phyloP scores from a whole-genome alignment of 768 basidiomycete genomes.

The Trametes maxima region DNA sequence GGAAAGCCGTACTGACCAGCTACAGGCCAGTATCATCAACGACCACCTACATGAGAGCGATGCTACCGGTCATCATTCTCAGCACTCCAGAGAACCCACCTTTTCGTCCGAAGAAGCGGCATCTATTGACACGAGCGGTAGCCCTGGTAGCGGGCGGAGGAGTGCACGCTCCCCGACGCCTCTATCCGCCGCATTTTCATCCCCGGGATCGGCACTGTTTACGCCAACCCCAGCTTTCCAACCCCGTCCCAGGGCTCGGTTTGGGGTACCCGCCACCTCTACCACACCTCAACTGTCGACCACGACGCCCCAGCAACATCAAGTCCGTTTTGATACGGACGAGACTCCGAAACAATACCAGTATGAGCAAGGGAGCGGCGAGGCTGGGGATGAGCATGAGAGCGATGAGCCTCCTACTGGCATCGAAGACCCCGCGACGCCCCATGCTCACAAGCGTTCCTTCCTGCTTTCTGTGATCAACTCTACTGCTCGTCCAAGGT shows the following conservation, averaged over 20 bases:
- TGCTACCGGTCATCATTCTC: constrained; percentile 7
- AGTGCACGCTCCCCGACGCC: constrained; percentile 38
- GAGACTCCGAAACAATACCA: constrained; percentile 8
- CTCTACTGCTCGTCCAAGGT: constrained; percentile 74
- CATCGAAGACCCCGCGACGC: constrained; percentile 55
- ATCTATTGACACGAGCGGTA: constrained; percentile 14
- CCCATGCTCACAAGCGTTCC: constrained; percentile 71
- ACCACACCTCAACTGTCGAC: constrained; percentile 33
- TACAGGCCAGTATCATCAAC: not conserved
- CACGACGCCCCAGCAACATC: constrained; percentile 19
- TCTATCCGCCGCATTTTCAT: constrained; percentile 49
- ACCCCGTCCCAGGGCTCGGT: constrained; percentile 62
- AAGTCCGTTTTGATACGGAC: constrained; percentile 13
- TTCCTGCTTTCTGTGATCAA: constrained; percentile 86
- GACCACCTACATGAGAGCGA: not conserved
- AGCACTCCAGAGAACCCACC: constrained; percentile 52
- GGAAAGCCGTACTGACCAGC: not conserved
- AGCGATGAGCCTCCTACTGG: not conserved
- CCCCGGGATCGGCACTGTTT: constrained; percentile 59
- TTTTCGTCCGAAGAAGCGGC: constrained; percentile 66
- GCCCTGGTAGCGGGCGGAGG: not conserved
- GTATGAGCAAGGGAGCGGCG: constrained; percentile 17
- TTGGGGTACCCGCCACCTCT: constrained; percentile 46
- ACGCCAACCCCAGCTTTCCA: constrained; percentile 74
- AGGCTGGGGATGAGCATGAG: constrained; percentile 30